Conservation (phyloP, 306 rosid species). For the Hippophae rhamnoides region DNA sequence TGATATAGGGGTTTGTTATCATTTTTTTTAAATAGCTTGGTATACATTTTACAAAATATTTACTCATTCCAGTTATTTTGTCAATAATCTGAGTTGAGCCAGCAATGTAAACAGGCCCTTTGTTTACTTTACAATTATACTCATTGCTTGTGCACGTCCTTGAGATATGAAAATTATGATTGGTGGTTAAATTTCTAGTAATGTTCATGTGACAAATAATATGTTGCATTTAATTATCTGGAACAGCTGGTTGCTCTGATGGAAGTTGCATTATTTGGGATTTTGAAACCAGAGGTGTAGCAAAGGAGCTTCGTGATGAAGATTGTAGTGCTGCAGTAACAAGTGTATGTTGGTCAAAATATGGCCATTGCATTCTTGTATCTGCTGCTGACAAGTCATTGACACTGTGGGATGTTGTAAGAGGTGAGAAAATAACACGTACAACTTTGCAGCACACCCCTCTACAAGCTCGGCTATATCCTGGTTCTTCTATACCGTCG, state of each 20-base stretch:
- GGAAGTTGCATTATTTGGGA: constrained; percentile 96
- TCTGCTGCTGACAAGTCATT: constrained; percentile 90
- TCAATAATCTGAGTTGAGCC: too few species aligned
- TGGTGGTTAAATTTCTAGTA: constrained; percentile 1
- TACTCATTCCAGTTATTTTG: too few species aligned
- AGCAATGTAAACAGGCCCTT: background rate
- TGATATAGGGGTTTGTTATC: too few species aligned
- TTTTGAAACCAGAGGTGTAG: constrained; percentile 88
- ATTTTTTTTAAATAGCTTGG: too few species aligned
- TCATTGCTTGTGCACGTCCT: background rate
- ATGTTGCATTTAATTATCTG: constrained; percentile 20
- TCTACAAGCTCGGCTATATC: constrained; percentile 84
- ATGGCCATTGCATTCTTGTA: constrained; percentile 61
- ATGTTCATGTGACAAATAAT: constrained; percentile 9
- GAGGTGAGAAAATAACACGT: constrained; percentile 56
- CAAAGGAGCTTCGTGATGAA: constrained; percentile 70
- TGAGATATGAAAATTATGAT: background rate
- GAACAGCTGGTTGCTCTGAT: constrained; percentile 88
- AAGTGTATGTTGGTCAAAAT: constrained; percentile 66
- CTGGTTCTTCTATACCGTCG: constrained; percentile 76
- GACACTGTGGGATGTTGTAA: constrained; percentile 70
- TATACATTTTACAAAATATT: too few species aligned
- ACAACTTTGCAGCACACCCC: constrained; percentile 66
- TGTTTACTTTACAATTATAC: background rate
- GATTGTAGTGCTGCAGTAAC: constrained; percentile 65